These are phyloP conservation scores for Cladosporium phlei DNA, from an alignment of 2,329 filamentous ascomycete species.

Conservation along the genomic window DNA sequence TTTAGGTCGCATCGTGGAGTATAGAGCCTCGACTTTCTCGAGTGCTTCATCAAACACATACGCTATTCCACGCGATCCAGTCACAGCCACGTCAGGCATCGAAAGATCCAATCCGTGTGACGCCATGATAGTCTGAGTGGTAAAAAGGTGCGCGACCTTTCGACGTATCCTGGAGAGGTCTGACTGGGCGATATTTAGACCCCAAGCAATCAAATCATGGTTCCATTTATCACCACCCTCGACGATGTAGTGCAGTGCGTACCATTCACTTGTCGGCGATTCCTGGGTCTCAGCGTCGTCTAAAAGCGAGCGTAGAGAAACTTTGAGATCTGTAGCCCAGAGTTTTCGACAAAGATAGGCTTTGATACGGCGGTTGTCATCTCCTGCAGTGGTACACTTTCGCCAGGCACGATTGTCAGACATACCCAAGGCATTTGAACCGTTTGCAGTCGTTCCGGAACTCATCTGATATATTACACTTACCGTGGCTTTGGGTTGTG, in stretches of 20 bases:
- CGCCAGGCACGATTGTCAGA: not conserved
- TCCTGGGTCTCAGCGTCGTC: not conserved
- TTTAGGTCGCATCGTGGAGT: not conserved
- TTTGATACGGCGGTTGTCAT: not conserved
- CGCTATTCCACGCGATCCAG: not conserved
- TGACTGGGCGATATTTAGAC: not conserved
- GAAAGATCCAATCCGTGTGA: not conserved
- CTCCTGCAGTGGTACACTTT: not conserved
- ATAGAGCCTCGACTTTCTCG: not conserved
- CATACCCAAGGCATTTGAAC: too few relatives aligned
- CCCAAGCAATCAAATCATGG: not conserved
- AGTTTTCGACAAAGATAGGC: not conserved
- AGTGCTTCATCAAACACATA: not conserved
- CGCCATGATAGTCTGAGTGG: not conserved
- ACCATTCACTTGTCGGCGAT: not conserved
- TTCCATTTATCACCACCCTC: not conserved
- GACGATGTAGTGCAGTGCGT: not conserved
- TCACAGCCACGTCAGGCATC: not conserved
- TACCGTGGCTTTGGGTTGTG: too few relatives aligned
- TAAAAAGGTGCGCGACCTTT: not conserved
- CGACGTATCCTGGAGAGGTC: not conserved
- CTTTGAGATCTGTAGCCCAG: not conserved
- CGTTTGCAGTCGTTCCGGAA: too few relatives aligned
- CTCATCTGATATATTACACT: too few relatives aligned
- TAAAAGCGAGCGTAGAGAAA: not conserved